Percentiles rank a stretch among this genome's conserved stretches.
phyloP scores from a whole-genome alignment of 208 protist species.

The Angomonas ambiguus region DNA sequence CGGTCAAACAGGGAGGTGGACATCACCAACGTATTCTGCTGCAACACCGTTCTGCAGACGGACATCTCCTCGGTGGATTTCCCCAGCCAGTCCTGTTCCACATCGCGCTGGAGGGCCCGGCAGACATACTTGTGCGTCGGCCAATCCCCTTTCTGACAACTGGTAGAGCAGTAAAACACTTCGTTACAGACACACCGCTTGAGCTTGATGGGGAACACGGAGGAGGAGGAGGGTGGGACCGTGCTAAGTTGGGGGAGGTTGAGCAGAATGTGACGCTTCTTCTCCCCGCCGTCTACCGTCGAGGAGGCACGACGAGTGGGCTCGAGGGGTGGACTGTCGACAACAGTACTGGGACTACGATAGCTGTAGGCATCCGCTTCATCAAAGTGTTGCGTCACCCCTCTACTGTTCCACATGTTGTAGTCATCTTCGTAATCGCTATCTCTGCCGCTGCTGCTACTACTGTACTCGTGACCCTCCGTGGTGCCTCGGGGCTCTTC shows the following conservation, averaged over 20 bases:
- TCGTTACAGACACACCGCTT: conserved; percentile 32
- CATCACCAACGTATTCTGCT: not conserved
- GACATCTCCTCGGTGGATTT: not conserved
- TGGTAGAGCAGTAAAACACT: conserved; percentile 29
- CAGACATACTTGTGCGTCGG: conserved; percentile 22
- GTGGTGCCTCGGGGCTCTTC: not conserved
- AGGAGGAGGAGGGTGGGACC: not conserved
- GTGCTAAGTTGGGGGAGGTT: not conserved
- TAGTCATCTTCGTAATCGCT: not conserved
- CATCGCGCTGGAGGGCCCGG: not conserved
- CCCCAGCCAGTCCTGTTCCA: not conserved
- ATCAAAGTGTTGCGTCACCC: not conserved
- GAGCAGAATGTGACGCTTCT: not conserved
- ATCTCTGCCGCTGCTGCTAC: not conserved
- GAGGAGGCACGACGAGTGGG: not conserved
- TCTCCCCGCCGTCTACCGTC: not conserved
- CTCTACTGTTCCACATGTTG: not conserved
- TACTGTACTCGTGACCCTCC: not conserved
- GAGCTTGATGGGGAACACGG: conserved; percentile 10
- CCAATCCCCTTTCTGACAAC: conserved; percentile 47
- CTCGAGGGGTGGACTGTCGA: too few relatives aligned
- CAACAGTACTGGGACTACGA: too few relatives aligned
- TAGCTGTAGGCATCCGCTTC: too few relatives aligned
- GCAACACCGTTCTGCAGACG: not conserved
- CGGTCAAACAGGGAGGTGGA: not conserved